These are phyloP conservation scores for Tausonia pullulans DNA, from an alignment of 1,284 basidiomycete species.

Conservation along the genomic window DNA sequence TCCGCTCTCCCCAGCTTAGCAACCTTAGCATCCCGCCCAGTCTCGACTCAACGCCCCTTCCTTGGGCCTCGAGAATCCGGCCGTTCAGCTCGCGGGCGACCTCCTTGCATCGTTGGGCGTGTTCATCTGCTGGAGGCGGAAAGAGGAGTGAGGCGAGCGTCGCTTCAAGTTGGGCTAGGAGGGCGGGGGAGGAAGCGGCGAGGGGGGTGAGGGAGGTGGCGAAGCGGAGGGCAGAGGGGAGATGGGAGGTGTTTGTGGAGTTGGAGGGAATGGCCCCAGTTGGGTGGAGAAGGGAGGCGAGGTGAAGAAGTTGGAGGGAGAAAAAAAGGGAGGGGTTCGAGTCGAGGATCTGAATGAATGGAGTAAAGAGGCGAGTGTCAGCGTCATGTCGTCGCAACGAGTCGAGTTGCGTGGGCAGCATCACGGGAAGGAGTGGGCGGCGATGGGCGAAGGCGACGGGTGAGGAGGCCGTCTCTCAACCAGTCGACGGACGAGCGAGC, in stretches of 20 bases:
- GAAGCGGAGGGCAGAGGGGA: slow-evolving; percentile 73
- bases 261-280: slow-evolving; percentile 69
- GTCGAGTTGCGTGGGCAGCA: not conserved
- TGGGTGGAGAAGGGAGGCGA: slow-evolving; percentile 87
- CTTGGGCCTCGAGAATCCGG: slow-evolving; percentile 81
- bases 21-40: slow-evolving; percentile 6
- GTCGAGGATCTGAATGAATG: slow-evolving; percentile 84
- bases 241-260: slow-evolving; percentile 55
- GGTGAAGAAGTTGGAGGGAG: slow-evolving; percentile 81
- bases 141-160: slow-evolving; percentile 95
- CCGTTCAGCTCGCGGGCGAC: slow-evolving; percentile 87
- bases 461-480: slow-evolving; percentile 2
- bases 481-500: slow-evolving; percentile 17
- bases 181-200: slow-evolving; percentile 88
- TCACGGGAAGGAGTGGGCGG: slow-evolving; percentile 65
- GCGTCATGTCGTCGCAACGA: not conserved
- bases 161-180: slow-evolving; percentile 78
- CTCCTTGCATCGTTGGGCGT: slow-evolving; percentile 67
- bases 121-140: slow-evolving; percentile 38
- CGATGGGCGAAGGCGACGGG: slow-evolving; percentile 76
- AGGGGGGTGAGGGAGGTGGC: slow-evolving; percentile 86
- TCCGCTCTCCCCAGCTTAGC: slow-evolving; percentile 10
- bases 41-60: slow-evolving; percentile 64
- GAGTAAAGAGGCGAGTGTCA: not conserved
- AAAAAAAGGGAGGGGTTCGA: slow-evolving; percentile 79